Evolutionary conservation across 257 asterid genomes (phyloP), one percentile per base, ranked within the genome.

Genomic region (Solanum phureja): DNA sequence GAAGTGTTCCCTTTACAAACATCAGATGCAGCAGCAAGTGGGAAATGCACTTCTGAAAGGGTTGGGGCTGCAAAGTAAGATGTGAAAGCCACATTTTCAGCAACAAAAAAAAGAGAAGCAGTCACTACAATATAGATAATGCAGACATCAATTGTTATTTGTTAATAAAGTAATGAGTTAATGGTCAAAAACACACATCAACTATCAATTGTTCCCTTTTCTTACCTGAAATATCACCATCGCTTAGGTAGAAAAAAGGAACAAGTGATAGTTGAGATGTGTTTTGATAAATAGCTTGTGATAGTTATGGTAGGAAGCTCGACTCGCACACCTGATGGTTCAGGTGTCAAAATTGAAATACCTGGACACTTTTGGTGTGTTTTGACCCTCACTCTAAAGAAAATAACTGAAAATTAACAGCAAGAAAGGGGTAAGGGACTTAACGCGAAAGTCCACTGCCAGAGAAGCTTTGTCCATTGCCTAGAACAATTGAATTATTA

Each of bases 11-110:
- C 87, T 64, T 46, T 85, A 74, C 94, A 91, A 87, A 94, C 94
- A 87, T 95, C 95, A 31, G 96, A 94, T 38, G 96, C 95, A 6
- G 98, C 94, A 10, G 94, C 96, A 21, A 95, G 49, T 1, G 92
- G 95, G 44, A 89, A 91, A 38, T 64, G 89, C 23, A 68, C 87
- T 35, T 87, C 90, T 87, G 94, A 94, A 13, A 37, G 29, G 9
- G 98, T 95, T 62, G 96, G 94, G 4, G 96, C 98, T 93, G 93
- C 89, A 87, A 89, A 81, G 85, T 29, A 74, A 88, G 75, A 85
- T 64, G 52, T 40, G 66, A 44, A 44, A 6, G 24, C 56, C 27
- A 69, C 62, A 66, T 85, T 35, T 64, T 85, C 81, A 85, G 27
- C 13, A 2, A 73, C 13, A 5, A 34, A 11, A 37, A 52, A 83